Conservation (phyloP, 331 rosid genomes). For the Quercus tomentella region DNA sequence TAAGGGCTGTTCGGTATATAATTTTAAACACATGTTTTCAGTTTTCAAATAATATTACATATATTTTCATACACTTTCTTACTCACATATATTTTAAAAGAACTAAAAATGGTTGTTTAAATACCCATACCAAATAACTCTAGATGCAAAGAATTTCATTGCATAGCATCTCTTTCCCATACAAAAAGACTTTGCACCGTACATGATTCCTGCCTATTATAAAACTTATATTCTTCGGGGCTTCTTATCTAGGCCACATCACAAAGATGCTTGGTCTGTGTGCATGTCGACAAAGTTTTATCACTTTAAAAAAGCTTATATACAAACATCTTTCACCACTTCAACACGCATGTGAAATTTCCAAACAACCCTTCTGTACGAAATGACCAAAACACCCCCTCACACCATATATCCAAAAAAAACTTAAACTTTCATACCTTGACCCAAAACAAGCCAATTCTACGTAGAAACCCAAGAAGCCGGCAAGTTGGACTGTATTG, state of each 20-base stretch:
- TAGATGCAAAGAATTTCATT: too few relatives aligned
- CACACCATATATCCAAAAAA: too few relatives aligned
- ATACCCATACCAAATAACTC: too few relatives aligned
- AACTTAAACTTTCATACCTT: not conserved
- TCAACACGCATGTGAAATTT: not conserved
- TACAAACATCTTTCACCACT: too few relatives aligned
- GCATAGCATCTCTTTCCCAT: not conserved
- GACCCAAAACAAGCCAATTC: conserved; percentile 9
- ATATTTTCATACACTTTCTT: too few relatives aligned
- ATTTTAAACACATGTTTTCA: too few relatives aligned
- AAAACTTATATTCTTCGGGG: not conserved
- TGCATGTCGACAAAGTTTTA: conserved; percentile 28
- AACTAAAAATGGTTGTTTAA: too few relatives aligned
- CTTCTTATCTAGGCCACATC: conserved; percentile 12
- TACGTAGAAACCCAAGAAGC: conserved; percentile 21
- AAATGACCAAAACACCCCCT: not conserved
- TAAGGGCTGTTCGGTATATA: too few relatives aligned
- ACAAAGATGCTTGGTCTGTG: conserved; percentile 31
- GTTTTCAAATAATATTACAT: too few relatives aligned
- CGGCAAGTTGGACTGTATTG: conserved; percentile 47
- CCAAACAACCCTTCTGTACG: not conserved
- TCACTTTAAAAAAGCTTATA: not conserved
- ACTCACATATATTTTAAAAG: rapidly evolving
- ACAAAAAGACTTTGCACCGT: not conserved
- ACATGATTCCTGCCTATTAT: not conserved